A percentile compares a stretch with the other conserved stretches of the same genome.
These are phyloP conservation scores for Astrocystis sublimbata DNA, from an alignment of 495 filamentous ascomycete genomes.

Conservation along the genomic window DNA sequence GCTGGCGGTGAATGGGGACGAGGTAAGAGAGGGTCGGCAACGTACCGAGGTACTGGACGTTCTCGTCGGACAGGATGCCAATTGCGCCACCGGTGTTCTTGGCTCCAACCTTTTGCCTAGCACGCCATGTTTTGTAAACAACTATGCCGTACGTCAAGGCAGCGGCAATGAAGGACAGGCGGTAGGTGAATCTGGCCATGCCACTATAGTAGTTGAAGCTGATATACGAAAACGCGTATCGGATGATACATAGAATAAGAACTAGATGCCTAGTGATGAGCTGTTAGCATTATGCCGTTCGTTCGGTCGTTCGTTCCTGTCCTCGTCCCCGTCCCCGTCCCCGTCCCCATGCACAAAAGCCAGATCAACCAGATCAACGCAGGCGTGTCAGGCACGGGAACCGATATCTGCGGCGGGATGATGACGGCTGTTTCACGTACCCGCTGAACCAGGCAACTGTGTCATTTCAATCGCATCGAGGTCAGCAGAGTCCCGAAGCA, in stretches of 20 bases:
- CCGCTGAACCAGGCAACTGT: conserved; percentile 81
- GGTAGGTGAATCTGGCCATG: conserved; percentile 79
- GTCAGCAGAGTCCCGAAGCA: conserved; percentile 16
- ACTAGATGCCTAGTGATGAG: conserved; percentile 66
- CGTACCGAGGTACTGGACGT: conserved; percentile 95
- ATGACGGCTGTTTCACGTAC: conserved; percentile 54
- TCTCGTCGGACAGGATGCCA: conserved; percentile 80
- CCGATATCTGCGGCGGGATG: not conserved
- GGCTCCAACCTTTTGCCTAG: conserved; percentile 67
- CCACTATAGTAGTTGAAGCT: conserved; percentile 76
- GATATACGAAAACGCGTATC: conserved; percentile 80
- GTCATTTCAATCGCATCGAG: conserved; percentile 2
- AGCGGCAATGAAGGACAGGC: conserved; percentile 83
- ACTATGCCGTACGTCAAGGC: conserved; percentile 96
- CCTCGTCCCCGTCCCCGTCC: too few relatives aligned
- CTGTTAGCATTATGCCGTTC: not conserved
- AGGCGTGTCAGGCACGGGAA: too few relatives aligned
- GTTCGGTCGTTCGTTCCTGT: too few relatives aligned
- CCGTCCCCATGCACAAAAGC: too few relatives aligned
- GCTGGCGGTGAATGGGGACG: conserved; percentile 11
- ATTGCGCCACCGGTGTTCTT: conserved; percentile 57
- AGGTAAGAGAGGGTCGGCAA: conserved; percentile 23
- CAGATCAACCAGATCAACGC: too few relatives aligned
- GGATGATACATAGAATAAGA: conserved; percentile 76
- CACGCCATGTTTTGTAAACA: conserved; percentile 96